phyloP scores from a whole-genome alignment of 2,329 filamentous ascomycete genomes.

The Sporothrix dimorphospora region DNA sequence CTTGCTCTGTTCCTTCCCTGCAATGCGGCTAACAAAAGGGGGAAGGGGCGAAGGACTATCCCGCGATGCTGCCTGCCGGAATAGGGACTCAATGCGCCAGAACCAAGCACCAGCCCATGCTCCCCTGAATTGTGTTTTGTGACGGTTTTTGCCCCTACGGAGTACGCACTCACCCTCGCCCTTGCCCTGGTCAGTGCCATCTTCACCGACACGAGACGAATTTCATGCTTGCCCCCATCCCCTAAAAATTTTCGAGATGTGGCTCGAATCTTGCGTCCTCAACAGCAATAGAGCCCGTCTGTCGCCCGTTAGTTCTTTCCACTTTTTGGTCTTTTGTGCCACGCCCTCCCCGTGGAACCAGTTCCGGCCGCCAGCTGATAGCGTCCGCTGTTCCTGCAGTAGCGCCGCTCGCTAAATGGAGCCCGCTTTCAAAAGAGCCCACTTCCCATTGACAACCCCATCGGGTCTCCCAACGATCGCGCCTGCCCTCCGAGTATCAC shows the following conservation, averaged over 20 bases:
- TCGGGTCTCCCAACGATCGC: background rate
- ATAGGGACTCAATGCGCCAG: background rate
- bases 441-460: background rate
- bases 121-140: slow-evolving; percentile 9
- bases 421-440: background rate
- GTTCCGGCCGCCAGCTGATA: slow-evolving; percentile 16
- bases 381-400: slow-evolving; percentile 17
- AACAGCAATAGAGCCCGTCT: background rate
- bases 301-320: background rate
- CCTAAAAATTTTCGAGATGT: background rate
- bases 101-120: background rate
- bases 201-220: slow-evolving; percentile 10
- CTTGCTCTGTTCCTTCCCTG: background rate
- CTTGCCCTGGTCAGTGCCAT: slow-evolving; percentile 4
- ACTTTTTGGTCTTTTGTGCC: background rate
- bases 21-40: background rate
- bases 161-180: background rate
- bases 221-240: slow-evolving; percentile 3
- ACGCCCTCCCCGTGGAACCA: background rate
- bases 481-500: background rate
- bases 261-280: slow-evolving; percentile 14
- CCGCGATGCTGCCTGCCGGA: slow-evolving; percentile 3
- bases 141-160: background rate
- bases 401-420: slow-evolving; percentile 14
- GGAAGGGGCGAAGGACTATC: background rate